These are phyloP conservation scores for Chlorella sorokiniana DNA, from an alignment of 139 green algal species.

Conservation along the genomic window DNA sequence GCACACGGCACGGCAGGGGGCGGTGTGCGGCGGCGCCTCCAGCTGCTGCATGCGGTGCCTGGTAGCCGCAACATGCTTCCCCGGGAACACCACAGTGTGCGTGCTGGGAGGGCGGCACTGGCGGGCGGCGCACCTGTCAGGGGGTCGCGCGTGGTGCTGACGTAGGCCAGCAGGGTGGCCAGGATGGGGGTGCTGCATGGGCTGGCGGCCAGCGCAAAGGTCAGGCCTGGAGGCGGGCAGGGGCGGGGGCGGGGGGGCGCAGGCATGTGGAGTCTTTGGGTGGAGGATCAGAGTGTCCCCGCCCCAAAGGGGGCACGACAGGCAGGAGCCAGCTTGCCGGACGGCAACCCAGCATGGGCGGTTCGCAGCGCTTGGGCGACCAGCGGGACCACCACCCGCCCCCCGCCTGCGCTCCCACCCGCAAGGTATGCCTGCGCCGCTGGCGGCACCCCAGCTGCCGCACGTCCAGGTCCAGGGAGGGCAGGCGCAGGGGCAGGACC, in stretches of 20 bases:
- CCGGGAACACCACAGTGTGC: too few species aligned
- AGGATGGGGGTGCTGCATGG: conserved; percentile 96
- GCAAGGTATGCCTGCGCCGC: conserved; percentile 82
- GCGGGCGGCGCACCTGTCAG: conserved; percentile 27
- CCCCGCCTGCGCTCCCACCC: not conserved
- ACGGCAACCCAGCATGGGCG: too few species aligned
- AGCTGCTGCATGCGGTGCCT: too few species aligned
- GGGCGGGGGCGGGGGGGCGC: too few species aligned
- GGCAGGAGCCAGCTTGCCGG: not conserved
- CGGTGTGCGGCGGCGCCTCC: too few species aligned
- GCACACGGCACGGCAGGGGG: too few species aligned
- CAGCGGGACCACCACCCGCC: too few species aligned
- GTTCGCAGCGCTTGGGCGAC: too few species aligned
- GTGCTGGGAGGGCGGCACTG: too few species aligned
- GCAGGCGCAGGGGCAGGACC: conserved; percentile 79
- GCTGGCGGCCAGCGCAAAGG: conserved; percentile 95
- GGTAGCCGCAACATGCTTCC: too few species aligned
- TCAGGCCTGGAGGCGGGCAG: conserved; percentile 65
- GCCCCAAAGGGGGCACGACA: too few species aligned
- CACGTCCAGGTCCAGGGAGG: conserved; percentile 83
- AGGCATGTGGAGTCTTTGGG: not conserved
- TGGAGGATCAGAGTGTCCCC: not conserved
- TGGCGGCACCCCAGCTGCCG: conserved; percentile 49
- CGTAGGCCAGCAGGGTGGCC: conserved; percentile 92
- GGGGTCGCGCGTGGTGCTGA: conserved; percentile 69